phyloP scores from a whole-genome alignment of 352 stramenopile species.

The Phytophthora citricola region DNA sequence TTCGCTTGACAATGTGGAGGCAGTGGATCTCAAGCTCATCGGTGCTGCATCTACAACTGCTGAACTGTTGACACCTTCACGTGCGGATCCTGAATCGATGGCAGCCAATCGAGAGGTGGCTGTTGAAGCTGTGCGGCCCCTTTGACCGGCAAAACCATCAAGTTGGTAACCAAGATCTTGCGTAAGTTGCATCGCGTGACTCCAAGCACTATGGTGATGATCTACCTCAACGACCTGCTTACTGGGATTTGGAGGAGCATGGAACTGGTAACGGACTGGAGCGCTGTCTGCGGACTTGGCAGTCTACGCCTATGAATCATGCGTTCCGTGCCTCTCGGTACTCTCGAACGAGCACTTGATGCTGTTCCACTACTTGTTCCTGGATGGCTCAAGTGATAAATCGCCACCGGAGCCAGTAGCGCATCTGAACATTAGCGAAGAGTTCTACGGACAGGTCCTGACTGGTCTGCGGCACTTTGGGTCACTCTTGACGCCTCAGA shows the following conservation, averaged over 20 bases:
- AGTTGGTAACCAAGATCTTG: slow-evolving; percentile 77
- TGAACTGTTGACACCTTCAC: slow-evolving; percentile 48
- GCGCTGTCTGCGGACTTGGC: slow-evolving; percentile 51
- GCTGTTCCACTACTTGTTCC: slow-evolving; percentile 60
- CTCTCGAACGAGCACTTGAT: slow-evolving; percentile 71
- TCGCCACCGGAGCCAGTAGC: slow-evolving; percentile 23
- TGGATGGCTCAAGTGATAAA: slow-evolving; percentile 36
- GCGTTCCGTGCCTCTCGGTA: slow-evolving; percentile 67
- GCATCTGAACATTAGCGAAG: slow-evolving; percentile 33
- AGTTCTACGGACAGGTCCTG: slow-evolving; percentile 67
- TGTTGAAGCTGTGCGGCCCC: slow-evolving; percentile 51
- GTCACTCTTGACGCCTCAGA: slow-evolving; percentile 43
- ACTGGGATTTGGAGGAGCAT: slow-evolving; percentile 57
- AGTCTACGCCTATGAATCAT: slow-evolving; percentile 74
- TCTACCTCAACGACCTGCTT: slow-evolving; percentile 66
- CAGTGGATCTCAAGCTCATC: slow-evolving; percentile 67
- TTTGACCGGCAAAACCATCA: slow-evolving; percentile 72
- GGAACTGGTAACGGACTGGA: slow-evolving; percentile 8
- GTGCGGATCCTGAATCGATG: slow-evolving; percentile 18
- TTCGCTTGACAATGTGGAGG: slow-evolving; percentile 14
- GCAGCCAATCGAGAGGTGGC: slow-evolving; percentile 35
- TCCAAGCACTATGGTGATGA: slow-evolving; percentile 68
- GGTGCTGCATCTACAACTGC: slow-evolving; percentile 41
- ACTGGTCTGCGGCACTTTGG: slow-evolving; percentile 44
- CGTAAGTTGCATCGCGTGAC: slow-evolving; percentile 70